Percentiles rank a stretch among this genome's conserved stretches.
These are phyloP conservation scores for Babesia divergens DNA, from an alignment of 169 alveolate species.

Conservation along the genomic window DNA sequence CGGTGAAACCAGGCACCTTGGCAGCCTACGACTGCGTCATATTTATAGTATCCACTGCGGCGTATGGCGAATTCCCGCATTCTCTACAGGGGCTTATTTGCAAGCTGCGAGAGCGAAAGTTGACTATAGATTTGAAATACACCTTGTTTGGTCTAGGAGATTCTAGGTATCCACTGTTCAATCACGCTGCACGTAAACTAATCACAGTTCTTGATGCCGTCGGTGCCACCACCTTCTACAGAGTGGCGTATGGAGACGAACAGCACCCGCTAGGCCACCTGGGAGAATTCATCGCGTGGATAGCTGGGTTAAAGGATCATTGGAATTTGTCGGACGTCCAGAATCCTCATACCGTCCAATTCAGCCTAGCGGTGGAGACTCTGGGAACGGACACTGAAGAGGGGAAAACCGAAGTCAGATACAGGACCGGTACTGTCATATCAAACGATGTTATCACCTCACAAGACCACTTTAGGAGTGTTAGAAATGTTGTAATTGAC, in stretches of 20 bases:
- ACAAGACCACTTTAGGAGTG: conserved; percentile 39
- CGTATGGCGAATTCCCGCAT: conserved; percentile 62
- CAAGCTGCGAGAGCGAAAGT: not conserved
- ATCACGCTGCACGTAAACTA: conserved; percentile 55
- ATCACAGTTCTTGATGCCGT: conserved; percentile 13
- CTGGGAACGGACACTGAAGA: not conserved
- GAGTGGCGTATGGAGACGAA: conserved; percentile 51
- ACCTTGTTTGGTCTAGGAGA: conserved; percentile 64
- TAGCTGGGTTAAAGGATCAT: conserved; percentile 1
- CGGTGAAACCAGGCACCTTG: not conserved
- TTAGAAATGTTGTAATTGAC: conserved; percentile 20
- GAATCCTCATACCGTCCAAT: not conserved
- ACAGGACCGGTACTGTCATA: conserved; percentile 1
- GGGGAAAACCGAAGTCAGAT: not conserved
- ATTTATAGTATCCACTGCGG: conserved; percentile 59
- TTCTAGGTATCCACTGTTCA: conserved; percentile 52
- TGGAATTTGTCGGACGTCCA: not conserved
- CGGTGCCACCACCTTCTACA: conserved; percentile 32
- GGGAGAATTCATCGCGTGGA: conserved; percentile 56
- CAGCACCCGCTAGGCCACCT: conserved; percentile 64
- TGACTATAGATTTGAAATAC: not conserved
- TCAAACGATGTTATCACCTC: conserved; percentile 48
- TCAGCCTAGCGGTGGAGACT: conserved; percentile 1
- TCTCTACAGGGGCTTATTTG: conserved; percentile 4
- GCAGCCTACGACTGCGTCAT: conserved; percentile 12